Conservation (phyloP, 768 basidiomycete genomes). For the Lactifluus subvellereus region DNA sequence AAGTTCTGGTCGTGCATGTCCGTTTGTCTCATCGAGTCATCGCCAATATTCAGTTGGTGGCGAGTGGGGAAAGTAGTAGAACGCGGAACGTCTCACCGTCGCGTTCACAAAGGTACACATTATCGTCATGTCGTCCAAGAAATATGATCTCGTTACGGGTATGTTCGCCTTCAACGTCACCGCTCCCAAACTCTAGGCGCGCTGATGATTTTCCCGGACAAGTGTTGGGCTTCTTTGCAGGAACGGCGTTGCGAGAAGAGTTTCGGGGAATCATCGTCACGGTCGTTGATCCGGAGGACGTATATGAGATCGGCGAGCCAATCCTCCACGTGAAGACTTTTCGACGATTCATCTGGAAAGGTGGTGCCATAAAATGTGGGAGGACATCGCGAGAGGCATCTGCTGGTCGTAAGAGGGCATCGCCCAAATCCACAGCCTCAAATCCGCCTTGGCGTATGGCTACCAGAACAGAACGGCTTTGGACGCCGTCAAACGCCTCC, state of each 20-base stretch:
- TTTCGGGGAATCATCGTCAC: constrained; percentile 26
- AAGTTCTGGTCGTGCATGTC: not conserved
- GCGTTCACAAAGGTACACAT: constrained; percentile 78
- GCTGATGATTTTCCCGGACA: constrained; percentile 44
- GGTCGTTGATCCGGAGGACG: not conserved
- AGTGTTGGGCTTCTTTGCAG: constrained; percentile 44
- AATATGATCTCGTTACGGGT: constrained; percentile 69
- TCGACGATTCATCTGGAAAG: constrained; percentile 59
- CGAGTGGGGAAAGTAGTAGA: constrained; percentile 52
- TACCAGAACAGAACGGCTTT: constrained; percentile 69
- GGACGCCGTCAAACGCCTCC: constrained; percentile 69
- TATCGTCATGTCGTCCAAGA: constrained; percentile 69
- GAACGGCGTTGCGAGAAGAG: constrained; percentile 34
- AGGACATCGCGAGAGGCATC: constrained; percentile 69
- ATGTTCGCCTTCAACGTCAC: constrained; percentile 48
- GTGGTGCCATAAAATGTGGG: constrained; percentile 64
- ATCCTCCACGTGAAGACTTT: constrained; percentile 80
- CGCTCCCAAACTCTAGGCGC: constrained; percentile 44
- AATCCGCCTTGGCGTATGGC: constrained; percentile 84
- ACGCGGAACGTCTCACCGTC: constrained; percentile 70
- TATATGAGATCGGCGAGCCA: constrained; percentile 48
- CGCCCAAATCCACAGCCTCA: constrained; percentile 73
- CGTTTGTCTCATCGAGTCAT: not conserved
- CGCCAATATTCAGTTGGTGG: constrained; percentile 19
- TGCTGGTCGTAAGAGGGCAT: constrained; percentile 73